These are phyloP conservation scores for Alternaria conjuncta DNA, from an alignment of 2,329 filamentous ascomycete genomes.

Conservation along the genomic window DNA sequence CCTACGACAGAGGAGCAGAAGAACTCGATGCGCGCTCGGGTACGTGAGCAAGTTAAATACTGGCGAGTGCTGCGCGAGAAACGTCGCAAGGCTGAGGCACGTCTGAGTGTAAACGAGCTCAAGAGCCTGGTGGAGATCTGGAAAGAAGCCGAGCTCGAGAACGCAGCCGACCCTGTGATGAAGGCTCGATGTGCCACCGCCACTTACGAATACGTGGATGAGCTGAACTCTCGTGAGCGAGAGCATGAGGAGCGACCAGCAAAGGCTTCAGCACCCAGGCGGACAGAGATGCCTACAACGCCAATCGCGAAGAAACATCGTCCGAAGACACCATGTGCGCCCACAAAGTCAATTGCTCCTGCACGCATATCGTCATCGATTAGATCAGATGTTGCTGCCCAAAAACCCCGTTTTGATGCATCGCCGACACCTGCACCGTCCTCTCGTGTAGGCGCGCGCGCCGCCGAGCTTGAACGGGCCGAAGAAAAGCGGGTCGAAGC, in stretches of 20 bases:
- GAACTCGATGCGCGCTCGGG: slow-evolving; percentile 15
- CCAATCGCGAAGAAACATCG: neutral
- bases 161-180: slow-evolving; percentile 9
- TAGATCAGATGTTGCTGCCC: neutral
- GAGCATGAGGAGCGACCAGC: slow-evolving; percentile 18
- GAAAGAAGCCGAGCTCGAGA: slow-evolving; percentile 18
- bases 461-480: neutral
- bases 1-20: slow-evolving; percentile 21
- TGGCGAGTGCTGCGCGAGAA: slow-evolving; percentile 13
- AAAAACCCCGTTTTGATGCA: neutral
- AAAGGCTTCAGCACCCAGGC: slow-evolving; percentile 13
- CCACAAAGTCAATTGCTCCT: neutral
- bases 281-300: neutral
- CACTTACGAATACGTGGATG: slow-evolving; percentile 23
- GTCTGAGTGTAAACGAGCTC: slow-evolving; percentile 8
- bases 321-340: neutral
- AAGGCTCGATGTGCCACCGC: slow-evolving; percentile 17
- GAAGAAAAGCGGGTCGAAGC: slow-evolving; percentile 6
- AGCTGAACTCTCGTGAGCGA: slow-evolving; percentile 14
- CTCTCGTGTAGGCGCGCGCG: neutral
- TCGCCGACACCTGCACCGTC: neutral
- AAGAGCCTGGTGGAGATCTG: slow-evolving; percentile 19
- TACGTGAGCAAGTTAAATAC: slow-evolving; percentile 15
- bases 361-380: neutral
- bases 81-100: slow-evolving; percentile 16